Evolutionary conservation across 2,329 filamentous ascomycete genomes (phyloP), one percentile per base, ranked within the genome.

Genomic region (Diplodia intermedia): DNA sequence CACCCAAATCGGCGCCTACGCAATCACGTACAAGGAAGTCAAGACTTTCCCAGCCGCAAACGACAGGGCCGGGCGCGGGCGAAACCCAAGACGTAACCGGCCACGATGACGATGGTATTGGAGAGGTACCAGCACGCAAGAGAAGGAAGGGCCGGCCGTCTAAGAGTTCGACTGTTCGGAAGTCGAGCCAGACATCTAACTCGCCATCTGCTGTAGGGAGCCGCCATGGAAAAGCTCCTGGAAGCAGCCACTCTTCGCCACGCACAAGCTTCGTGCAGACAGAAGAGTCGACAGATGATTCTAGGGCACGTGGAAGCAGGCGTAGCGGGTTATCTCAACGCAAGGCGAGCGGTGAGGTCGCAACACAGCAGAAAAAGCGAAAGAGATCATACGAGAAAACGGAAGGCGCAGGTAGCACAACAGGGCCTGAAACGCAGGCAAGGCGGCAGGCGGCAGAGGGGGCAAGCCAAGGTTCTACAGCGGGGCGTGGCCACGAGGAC

Each of bases 101-200:
- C 18, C 11, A 23, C 4, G 23, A 61, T 15, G 33, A 53, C 26
- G 47, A 47, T 18, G 15, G 15, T 1, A 33, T 61, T 18, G 43
- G 38, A n/a, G 65, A 67, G 26, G 43, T 55, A 31, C 65, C 55
- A 36, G 65, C 55, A 31, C 55, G 55, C 7, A 67, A 69, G 62
- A 66, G 47, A 11, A 36, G 54, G 11, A 66, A 47, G 29, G 67
- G 54, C 12, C 38, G 57, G 8, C 3, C n/a, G 9, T 40, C 67
- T 23, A 65, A 31, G 31, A 29, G 18, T 2, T 15, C 66, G 26
- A 23, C 23, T 14, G 20, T 9, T 11, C 53, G 33, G 18, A 75
- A 73, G 62, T 69, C 72, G 20, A 63, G 47, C 47, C 60, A 63
- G 20, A 8, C 60, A 52, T 63, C 7, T 71, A 69, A 68, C 54